Evolutionary conservation across 768 basidiomycete genomes (phyloP).

Genomic region (Stropharia rugosoannulata): DNA sequence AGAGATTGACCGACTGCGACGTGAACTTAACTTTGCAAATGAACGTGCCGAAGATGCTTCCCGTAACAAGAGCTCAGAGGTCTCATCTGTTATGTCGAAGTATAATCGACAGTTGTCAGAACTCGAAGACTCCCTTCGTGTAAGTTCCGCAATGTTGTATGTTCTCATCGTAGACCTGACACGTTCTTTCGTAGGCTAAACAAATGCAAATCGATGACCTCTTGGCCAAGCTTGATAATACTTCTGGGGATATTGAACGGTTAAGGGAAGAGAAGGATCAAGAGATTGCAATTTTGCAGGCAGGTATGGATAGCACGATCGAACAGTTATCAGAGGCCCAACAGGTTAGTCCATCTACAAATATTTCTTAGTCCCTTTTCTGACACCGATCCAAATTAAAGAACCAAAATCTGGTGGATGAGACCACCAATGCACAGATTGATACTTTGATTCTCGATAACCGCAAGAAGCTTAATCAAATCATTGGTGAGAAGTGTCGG

Average conservation of each 20-base stretch:
- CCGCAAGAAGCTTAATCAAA: slow-evolving; percentile 95
- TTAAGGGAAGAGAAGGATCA: slow-evolving; percentile 95
- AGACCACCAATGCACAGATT: slow-evolving; percentile 95
- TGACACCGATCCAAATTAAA: slow-evolving; percentile 32
- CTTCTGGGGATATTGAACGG: slow-evolving; percentile 73
- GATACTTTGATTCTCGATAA: slow-evolving; percentile 96
- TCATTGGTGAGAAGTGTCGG: slow-evolving; percentile 64
- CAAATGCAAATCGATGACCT: slow-evolving; percentile 97
- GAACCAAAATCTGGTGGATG: slow-evolving; percentile 83
- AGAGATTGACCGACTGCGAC: slow-evolving; percentile 86
- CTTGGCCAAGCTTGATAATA: slow-evolving; percentile 73
- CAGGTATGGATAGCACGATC: slow-evolving; percentile 91
- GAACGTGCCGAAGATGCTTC: slow-evolving; percentile 96
- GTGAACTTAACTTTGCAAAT: slow-evolving; percentile 92
- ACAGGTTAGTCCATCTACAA: slow-evolving; percentile 49
- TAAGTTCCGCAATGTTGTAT: slow-evolving; percentile 33
- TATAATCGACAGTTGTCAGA: slow-evolving; percentile 96
- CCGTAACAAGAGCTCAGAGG: slow-evolving; percentile 90
- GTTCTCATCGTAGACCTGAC: slow-evolving; percentile 6
- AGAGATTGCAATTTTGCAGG: slow-evolving; percentile 93
- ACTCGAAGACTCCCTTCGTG: slow-evolving; percentile 92
- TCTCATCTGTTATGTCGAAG: slow-evolving; percentile 82
- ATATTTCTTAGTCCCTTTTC: not conserved
- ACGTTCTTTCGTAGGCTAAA: slow-evolving; percentile 60
- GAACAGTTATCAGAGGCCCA: slow-evolving; percentile 85